Percentiles rank a stretch among this genome's conserved stretches.
Evolutionary conservation across 805 yeast genomes (phyloP).

Genomic region (Spencermartinsiella europaea): DNA sequence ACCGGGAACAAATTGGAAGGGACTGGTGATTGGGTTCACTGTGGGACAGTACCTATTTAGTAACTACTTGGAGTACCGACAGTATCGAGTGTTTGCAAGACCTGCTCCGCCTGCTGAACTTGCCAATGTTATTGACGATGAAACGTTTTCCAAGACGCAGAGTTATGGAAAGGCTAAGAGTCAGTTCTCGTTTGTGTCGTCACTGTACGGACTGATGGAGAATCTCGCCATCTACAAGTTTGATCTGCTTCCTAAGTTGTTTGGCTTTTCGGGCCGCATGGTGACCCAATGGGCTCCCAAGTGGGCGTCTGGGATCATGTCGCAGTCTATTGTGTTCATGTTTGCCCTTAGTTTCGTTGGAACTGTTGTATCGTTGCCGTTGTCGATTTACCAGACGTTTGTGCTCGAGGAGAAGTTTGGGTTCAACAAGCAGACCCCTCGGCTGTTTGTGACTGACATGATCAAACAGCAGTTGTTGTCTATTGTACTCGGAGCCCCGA

Average conservation of each 20-base stretch:
- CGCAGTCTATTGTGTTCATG: slow-evolving; percentile 67
- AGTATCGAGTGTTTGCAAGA: slow-evolving; percentile 57
- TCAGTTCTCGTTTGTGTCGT: slow-evolving; percentile 55
- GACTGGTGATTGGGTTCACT: slow-evolving; percentile 66
- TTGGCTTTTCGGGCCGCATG: slow-evolving; percentile 46
- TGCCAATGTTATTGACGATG: slow-evolving; percentile 60
- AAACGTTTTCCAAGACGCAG: slow-evolving; percentile 72
- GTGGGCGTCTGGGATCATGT: slow-evolving; percentile 41
- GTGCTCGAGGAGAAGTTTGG: slow-evolving; percentile 91
- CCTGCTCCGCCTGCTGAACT: slow-evolving; percentile 64
- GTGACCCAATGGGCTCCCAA: slow-evolving; percentile 31
- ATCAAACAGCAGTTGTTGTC: slow-evolving; percentile 55
- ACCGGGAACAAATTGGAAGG: slow-evolving; percentile 76
- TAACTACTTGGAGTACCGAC: slow-evolving; percentile 68
- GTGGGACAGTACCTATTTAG: slow-evolving; percentile 73
- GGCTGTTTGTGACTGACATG: slow-evolving; percentile 68
- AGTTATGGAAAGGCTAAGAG: slow-evolving; percentile 77
- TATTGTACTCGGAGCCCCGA: slow-evolving; percentile 61
- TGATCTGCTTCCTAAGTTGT: slow-evolving; percentile 60
- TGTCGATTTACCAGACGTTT: slow-evolving; percentile 71
- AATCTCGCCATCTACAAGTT: slow-evolving; percentile 53
- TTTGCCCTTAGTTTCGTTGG: slow-evolving; percentile 46
- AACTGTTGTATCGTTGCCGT: slow-evolving; percentile 57
- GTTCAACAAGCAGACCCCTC: slow-evolving; percentile 77
- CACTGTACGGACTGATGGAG: slow-evolving; percentile 47